phyloP scores from a whole-genome alignment of 768 basidiomycete genomes.

The Strobilomyces echinocephalus region DNA sequence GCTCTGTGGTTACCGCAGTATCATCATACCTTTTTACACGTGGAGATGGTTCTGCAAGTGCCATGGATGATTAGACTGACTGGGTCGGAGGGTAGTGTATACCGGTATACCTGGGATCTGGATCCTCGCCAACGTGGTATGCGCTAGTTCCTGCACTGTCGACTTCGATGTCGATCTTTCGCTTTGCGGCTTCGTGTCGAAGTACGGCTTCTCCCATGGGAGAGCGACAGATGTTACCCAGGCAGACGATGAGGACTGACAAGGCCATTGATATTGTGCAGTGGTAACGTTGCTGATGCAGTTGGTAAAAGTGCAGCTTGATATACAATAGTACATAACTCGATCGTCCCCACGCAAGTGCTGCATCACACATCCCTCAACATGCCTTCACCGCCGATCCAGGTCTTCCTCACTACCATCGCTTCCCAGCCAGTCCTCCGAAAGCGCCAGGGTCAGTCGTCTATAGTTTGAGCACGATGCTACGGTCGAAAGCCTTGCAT shows the following conservation, averaged over 20 bases:
- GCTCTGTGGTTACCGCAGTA: not conserved
- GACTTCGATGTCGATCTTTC: constrained; percentile 62
- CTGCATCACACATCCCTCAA: constrained; percentile 2
- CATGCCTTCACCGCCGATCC: constrained; percentile 82
- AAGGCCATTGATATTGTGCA: constrained; percentile 29
- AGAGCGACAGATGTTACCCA: constrained; percentile 85
- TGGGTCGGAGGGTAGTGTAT: constrained; percentile 5
- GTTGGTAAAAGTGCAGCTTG: not conserved
- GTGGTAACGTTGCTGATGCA: not conserved
- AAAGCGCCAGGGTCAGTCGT: constrained; percentile 64
- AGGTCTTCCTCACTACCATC: constrained; percentile 81
- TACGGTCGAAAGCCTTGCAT: not conserved
- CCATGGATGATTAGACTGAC: not conserved
- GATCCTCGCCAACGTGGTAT: constrained; percentile 80
- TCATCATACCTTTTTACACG: constrained; percentile 59
- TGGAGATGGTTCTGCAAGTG: constrained; percentile 54
- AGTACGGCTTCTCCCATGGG: constrained; percentile 93
- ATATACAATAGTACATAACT: too few relatives aligned
- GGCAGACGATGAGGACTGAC: constrained; percentile 70
- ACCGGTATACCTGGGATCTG: constrained; percentile 79
- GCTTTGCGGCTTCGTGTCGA: constrained; percentile 57
- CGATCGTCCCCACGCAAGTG: not conserved
- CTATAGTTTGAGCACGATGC: not conserved
- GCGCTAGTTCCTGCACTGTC: constrained; percentile 84
- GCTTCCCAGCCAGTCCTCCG: constrained; percentile 73